Evolutionary conservation across 2,329 filamentous ascomycete species (phyloP).

Genomic region (Penicillium sp.): DNA sequence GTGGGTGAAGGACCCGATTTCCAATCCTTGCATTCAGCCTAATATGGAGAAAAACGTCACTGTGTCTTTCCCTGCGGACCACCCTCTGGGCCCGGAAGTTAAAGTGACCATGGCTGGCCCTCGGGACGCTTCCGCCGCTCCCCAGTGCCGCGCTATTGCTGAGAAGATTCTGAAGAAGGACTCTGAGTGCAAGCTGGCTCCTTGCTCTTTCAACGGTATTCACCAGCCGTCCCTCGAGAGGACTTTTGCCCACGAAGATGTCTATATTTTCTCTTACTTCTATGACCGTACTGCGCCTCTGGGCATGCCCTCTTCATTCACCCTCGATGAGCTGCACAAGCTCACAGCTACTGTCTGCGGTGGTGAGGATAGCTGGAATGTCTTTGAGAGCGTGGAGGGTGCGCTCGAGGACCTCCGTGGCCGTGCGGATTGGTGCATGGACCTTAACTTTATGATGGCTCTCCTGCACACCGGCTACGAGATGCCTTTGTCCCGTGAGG

Average conservation of each 20-base stretch:
- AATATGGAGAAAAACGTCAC: conserved; percentile 75
- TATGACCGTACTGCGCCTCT: conserved; percentile 91
- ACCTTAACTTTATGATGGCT: conserved; percentile 94
- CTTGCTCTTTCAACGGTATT: conserved; percentile 98
- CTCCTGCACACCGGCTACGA: conserved; percentile 95
- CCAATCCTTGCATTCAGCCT: conserved; percentile 84
- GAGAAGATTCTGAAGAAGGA: conserved; percentile 93
- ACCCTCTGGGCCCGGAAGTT: conserved; percentile 66
- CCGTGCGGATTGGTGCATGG: conserved; percentile 88
- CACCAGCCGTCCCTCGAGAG: conserved; percentile 91
- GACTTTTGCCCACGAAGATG: conserved; percentile 87
- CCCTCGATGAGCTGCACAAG: conserved; percentile 84
- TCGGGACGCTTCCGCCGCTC: conserved; percentile 66
- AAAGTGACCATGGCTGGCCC: conserved; percentile 89
- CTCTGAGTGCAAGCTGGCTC: conserved; percentile 74
- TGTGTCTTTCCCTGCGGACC: conserved; percentile 68
- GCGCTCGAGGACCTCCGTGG: conserved; percentile 79
- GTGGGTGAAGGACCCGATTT: conserved; percentile 72
- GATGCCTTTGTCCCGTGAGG: conserved; percentile 94
- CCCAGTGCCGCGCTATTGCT: conserved; percentile 86
- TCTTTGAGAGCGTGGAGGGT: conserved; percentile 74
- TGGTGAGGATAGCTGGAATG: conserved; percentile 75
- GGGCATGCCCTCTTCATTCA: conserved; percentile 98
- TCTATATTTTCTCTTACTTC: conserved; percentile 98
- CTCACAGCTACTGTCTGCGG: conserved; percentile 83